Evolutionary conservation across 2,329 filamentous ascomycete species (phyloP), one percentile per base, ranked within the genome.

Genomic region (Venturiaceae sp.): DNA sequence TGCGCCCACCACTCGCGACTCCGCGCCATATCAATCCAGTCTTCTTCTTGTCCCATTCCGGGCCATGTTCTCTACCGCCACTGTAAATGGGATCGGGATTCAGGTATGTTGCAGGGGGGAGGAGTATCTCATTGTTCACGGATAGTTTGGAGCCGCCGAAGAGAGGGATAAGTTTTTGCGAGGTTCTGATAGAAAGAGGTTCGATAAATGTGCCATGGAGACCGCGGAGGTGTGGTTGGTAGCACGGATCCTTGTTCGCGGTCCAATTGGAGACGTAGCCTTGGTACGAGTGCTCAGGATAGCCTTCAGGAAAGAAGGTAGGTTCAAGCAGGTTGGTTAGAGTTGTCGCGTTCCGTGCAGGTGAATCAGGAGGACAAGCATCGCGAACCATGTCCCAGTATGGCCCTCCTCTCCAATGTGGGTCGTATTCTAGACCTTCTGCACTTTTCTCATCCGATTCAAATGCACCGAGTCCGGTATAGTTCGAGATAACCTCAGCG

Each of bases 51-150:
- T 67, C 63, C 77, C 78, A 80, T 0, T 61, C 28, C 19, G 34
- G 28, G 3, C 64, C 68, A 1, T 72, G 74, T 1, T 66, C 58
- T 1, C 73, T 66, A 3, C 72, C 72, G 5, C 72, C 73, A 1
- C 71, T 71, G 62, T 77, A 80, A 34, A 71, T 68, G 4, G 70
- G 69, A 36, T 75, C 69, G 8, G 74, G 65, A 3, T 71, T 73
- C 71, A 76, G 78, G 67, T 80, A 79, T 69, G 77, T 77, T 7
- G 77, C 72, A 0, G 77, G 70, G 0, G 78, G 78, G 4, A 80
- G 68, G 6, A 80, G 67, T 53, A 80, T 79, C 58, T 80, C 78
- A 61, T 79, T 80, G 67, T 78, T 80, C 65, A 76, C 70, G 1
- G 73, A 66, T 0, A 80, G 66, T 60, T 81, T 80, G 13, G 74